Conservation (phyloP, 2,329 filamentous ascomycete species). For the Aspergillus clavatus region DNA sequence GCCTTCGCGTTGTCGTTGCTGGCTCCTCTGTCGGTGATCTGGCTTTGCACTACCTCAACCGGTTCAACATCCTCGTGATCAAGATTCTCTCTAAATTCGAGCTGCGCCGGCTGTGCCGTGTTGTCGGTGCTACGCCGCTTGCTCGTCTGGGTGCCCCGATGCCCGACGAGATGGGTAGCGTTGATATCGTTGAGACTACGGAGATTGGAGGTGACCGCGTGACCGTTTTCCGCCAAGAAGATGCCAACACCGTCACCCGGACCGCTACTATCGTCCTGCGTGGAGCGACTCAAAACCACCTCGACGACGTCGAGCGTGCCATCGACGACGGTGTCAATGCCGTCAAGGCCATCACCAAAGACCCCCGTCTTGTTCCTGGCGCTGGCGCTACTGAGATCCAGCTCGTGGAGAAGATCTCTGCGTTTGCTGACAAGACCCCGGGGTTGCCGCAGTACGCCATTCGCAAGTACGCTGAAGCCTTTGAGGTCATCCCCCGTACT, state of each 20-base stretch:
- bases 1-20: slow-evolving; percentile 84
- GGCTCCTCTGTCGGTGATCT: slow-evolving; percentile 93
- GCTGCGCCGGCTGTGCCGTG: slow-evolving; percentile 86
- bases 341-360: slow-evolving; percentile 95
- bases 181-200: slow-evolving; percentile 93
- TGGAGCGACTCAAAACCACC: slow-evolving; percentile 94
- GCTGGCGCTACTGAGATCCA: slow-evolving; percentile 93
- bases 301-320: slow-evolving; percentile 93
- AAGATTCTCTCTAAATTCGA: slow-evolving; percentile 98
- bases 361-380: slow-evolving; percentile 83
- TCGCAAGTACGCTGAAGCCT: slow-evolving; percentile 94
- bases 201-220: slow-evolving; percentile 98
- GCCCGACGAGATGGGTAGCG: slow-evolving; percentile 98
- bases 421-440: slow-evolving; percentile 85
- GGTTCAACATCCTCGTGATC: slow-evolving; percentile 91
- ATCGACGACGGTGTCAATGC: slow-evolving; percentile 98
- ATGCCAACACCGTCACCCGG: slow-evolving; percentile 70
- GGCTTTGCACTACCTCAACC: slow-evolving; percentile 95
- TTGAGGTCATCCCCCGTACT: slow-evolving; percentile 92
- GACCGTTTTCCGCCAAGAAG: slow-evolving; percentile 94
- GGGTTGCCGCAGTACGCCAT: slow-evolving; percentile 94
- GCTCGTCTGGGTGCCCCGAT: slow-evolving; percentile 93
- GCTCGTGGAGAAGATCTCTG: slow-evolving; percentile 85
- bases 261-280: slow-evolving; percentile 92
- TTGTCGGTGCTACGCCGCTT: slow-evolving; percentile 93